Base-by-base conservation (phyloP, 139 green algal species). In the Micractinium conductrix region DNA sequence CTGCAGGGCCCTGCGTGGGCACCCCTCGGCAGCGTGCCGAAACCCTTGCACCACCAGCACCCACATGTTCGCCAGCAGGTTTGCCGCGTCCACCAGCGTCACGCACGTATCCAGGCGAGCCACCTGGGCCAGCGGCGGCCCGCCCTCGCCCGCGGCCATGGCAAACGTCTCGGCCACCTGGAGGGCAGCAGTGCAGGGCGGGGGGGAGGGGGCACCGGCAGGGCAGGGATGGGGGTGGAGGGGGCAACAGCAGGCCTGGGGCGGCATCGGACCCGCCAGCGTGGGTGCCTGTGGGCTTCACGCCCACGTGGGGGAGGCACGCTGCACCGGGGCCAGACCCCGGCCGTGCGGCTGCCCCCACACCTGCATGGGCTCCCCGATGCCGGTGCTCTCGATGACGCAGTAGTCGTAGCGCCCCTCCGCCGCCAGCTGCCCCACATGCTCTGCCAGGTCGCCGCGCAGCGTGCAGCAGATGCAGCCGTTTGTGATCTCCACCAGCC, bases 331-430 rank as follows among this genome's bases (percentile, higher is more conserved):
- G n/a, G n/a, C n/a, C n/a, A n/a, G n/a, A n/a, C n/a, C n/a, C n/a
- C n/a, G n/a, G n/a, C n/a, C n/a, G n/a, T n/a, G n/a, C n/a, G n/a
- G n/a, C n/a, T n/a, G n/a, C 4, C 70, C 35, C 33, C 74, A 2
- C 48, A 67, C 74, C 48, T 68, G 72, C 72, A 79, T 80, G 21
- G 95, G 94, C 76, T 96, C 82, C 22, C 87, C 92, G 45, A 97
- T 91, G 82, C 94, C 93, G 1, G 93, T 96, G 80, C 86, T 92
- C 80, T 98, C 95, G 1, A 98, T 90, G 4, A 98, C 55, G 33
- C 95, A 85, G 84, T 87, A 88, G 74, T 98, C 94, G 78, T 96
- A 97, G 16, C 5, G 35, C 16, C 85, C 89, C 14, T 74, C 26
- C 3, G 67, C 74, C 24, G 89, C 90, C 72, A 96, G 87, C 30